A percentile compares a stretch with the other conserved stretches of the same genome.
These are phyloP conservation scores for Hymenotorrendiella dingleyae DNA, from an alignment of 2,329 filamentous ascomycete genomes.

Conservation along the genomic window DNA sequence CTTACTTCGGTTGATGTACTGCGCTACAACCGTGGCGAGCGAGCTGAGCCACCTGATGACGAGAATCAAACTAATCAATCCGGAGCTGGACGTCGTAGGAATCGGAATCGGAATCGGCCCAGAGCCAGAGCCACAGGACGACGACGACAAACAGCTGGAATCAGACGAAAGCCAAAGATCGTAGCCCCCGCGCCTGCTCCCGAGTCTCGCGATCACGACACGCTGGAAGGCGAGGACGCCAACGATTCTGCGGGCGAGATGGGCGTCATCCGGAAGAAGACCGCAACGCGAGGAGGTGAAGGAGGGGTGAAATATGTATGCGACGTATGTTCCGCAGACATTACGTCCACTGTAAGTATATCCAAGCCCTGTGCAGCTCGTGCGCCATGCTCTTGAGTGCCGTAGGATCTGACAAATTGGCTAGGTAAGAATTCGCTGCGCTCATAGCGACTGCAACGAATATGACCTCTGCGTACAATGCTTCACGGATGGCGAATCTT, in stretches of 20 bases:
- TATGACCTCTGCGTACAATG: conserved; percentile 97
- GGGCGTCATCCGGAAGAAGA: conserved; percentile 97
- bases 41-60: too few species aligned
- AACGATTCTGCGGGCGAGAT: conserved; percentile 40
- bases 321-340: conserved; percentile 93
- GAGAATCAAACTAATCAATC: too few species aligned
- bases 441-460: conserved; percentile 69
- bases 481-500: conserved; percentile 75
- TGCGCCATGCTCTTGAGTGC: too few species aligned
- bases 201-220: neutral
- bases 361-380: neutral
- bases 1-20: too few species aligned
- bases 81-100: too few species aligned
- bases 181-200: too few species aligned
- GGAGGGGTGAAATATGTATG: conserved; percentile 94
- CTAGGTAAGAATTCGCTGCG: conserved; percentile 91
- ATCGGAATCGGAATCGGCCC: too few species aligned
- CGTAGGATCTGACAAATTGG: conserved; percentile 5
- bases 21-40: too few species aligned
- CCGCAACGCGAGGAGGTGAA: conserved; percentile 75
- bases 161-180: too few species aligned
- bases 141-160: too few species aligned
- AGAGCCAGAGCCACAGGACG: too few species aligned
- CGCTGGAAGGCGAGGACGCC: neutral
- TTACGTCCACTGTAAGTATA: conserved; percentile 81